A percentile compares a stretch with the other conserved stretches of the same genome.
Evolutionary conservation across 2,329 filamentous ascomycete species (phyloP).

Genomic region (Colletotrichum liaoningense): DNA sequence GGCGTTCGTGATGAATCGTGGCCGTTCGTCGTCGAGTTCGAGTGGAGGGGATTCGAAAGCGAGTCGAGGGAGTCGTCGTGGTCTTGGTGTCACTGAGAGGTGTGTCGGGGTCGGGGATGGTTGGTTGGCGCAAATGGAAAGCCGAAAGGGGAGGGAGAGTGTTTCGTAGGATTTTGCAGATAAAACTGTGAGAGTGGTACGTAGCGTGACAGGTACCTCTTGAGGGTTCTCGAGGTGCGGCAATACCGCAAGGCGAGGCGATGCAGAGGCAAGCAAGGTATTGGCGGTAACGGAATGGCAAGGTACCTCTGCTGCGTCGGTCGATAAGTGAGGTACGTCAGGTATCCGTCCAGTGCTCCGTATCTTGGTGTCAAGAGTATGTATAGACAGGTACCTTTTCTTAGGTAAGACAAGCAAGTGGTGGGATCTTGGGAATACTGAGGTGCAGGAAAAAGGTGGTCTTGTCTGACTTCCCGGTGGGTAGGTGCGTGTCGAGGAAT

Average conservation of each 20-base stretch:
- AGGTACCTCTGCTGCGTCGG: neutral
- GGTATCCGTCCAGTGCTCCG: too few species aligned
- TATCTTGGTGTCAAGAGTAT: too few species aligned
- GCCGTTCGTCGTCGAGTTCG: slow-evolving; percentile 15
- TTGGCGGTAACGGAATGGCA: neutral
- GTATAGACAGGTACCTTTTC: too few species aligned
- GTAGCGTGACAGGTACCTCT: slow-evolving; percentile 26
- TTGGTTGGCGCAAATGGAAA: slow-evolving; percentile 26
- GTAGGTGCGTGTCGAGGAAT: slow-evolving; percentile 20
- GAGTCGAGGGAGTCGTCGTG: slow-evolving; percentile 28
- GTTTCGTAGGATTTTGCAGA: slow-evolving; percentile 35
- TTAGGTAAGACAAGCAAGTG: neutral
- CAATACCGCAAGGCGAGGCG: neutral
- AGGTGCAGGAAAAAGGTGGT: slow-evolving; percentile 14
- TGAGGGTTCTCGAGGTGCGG: neutral
- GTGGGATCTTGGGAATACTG: neutral
- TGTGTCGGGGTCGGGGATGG: slow-evolving; percentile 15
- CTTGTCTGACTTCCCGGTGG: slow-evolving; percentile 11
- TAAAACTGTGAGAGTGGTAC: slow-evolving; percentile 29
- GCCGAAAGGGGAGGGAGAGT: slow-evolving; percentile 27
- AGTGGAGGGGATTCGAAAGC: neutral
- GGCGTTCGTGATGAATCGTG: slow-evolving; percentile 9
- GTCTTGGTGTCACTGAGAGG: neutral
- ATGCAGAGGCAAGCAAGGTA: neutral
- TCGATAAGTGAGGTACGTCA: neutral